These are phyloP conservation scores for Zymoseptoria ardabiliae DNA, from an alignment of 2,329 filamentous ascomycete species.

Conservation along the genomic window DNA sequence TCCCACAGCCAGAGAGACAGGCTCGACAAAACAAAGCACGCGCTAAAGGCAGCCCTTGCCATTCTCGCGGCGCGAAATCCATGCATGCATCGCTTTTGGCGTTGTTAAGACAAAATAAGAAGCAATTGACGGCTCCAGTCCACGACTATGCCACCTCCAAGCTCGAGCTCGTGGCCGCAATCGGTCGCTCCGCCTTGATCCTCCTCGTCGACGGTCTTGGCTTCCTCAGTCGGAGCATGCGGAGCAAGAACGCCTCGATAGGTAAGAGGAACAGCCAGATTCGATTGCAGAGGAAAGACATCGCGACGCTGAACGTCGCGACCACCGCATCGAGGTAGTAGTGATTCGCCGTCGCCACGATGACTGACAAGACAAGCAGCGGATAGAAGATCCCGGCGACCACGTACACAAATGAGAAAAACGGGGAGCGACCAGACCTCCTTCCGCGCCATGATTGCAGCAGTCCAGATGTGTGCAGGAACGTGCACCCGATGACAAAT, in stretches of 20 bases:
- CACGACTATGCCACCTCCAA: neutral
- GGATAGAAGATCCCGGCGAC: slow-evolving; percentile 38
- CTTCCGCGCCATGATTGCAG: slow-evolving; percentile 33
- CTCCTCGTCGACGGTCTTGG: slow-evolving; percentile 44
- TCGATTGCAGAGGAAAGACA: slow-evolving; percentile 44
- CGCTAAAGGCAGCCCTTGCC: neutral
- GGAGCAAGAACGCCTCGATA: slow-evolving; percentile 44
- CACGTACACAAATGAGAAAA: slow-evolving; percentile 31
- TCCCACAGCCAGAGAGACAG: neutral
- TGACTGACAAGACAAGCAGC: slow-evolving; percentile 41
- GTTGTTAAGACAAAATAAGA: neutral
- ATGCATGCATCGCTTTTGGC: neutral
- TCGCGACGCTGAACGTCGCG: slow-evolving; percentile 41
- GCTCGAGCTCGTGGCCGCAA: neutral
- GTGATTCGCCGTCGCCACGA: slow-evolving; percentile 57
- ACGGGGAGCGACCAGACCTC: slow-evolving; percentile 24
- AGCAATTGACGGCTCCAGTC: neutral
- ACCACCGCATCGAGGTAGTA: slow-evolving; percentile 51
- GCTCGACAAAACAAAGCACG: neutral
- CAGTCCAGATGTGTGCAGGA: slow-evolving; percentile 47
- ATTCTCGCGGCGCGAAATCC: neutral
- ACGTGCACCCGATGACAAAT: slow-evolving; percentile 45
- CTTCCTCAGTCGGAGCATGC: slow-evolving; percentile 44
- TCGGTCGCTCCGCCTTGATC: neutral
- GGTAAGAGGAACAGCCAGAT: slow-evolving; percentile 46